Evolutionary conservation across 2,329 filamentous ascomycete genomes (phyloP).

Genomic region (Ophidiomyces ophidiicola): DNA sequence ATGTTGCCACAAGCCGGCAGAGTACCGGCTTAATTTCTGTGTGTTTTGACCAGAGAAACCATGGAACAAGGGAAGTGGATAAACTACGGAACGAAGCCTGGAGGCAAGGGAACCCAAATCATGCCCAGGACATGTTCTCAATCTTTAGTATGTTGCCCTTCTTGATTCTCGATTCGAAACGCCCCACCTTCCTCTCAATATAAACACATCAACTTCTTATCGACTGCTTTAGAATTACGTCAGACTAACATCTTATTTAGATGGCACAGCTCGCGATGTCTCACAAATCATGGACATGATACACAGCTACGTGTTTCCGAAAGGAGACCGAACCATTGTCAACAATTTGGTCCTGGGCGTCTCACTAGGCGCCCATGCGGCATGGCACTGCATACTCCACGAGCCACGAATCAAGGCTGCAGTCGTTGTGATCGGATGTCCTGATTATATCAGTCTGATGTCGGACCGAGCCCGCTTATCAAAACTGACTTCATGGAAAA

Average conservation of each 20-base stretch:
- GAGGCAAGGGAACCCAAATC: constrained; percentile 62
- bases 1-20: constrained; percentile 19
- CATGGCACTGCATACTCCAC: constrained; percentile 69
- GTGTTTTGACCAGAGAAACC: constrained; percentile 86
- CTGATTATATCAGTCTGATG: constrained; percentile 75
- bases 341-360: constrained; percentile 69
- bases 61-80: constrained; percentile 61
- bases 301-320: constrained; percentile 58
- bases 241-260: constrained; percentile 20
- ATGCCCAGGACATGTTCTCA: constrained; percentile 87
- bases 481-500: constrained; percentile 50
- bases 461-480: constrained; percentile 61
- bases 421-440: constrained; percentile 74
- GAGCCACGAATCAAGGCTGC: constrained; percentile 69
- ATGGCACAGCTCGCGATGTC: constrained; percentile 62
- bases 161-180: background rate
- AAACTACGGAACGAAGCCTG: constrained; percentile 62
- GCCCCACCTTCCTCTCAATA: background rate
- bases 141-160: constrained; percentile 46
- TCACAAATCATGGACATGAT: constrained; percentile 64
- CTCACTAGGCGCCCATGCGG: constrained; percentile 74
- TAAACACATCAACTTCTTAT: background rate
- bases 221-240: background rate
- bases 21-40: constrained; percentile 60
- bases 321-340: constrained; percentile 35